phyloP scores from a whole-genome alignment of 768 basidiomycete genomes.

The Lactifluus rugatus region DNA sequence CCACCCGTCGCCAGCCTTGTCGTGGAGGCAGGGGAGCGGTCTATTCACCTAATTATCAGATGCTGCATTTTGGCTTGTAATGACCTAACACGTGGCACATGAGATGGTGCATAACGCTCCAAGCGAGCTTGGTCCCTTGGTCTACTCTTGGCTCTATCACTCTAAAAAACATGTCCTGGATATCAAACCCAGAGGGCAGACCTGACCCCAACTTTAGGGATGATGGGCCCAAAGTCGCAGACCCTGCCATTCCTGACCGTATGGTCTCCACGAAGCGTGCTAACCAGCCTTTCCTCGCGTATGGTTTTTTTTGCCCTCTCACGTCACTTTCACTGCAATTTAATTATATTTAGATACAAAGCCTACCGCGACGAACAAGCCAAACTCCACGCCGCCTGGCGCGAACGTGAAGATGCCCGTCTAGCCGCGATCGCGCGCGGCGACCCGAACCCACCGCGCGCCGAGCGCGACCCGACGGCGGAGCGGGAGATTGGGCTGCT shows the following conservation, averaged over 20 bases:
- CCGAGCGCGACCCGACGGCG: conserved; percentile 65
- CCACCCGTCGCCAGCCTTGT: conserved; percentile 2
- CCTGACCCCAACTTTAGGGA: conserved; percentile 26
- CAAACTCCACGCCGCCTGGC: conserved; percentile 52
- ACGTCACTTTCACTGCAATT: background rate
- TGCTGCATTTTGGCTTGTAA: conserved; percentile 13
- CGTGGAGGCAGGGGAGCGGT: no score
- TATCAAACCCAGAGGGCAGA: conserved; percentile 36
- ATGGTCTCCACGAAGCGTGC: conserved; percentile 75
- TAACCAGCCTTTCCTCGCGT: conserved; percentile 80
- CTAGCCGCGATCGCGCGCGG: conserved; percentile 66
- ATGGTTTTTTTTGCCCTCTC: conserved; percentile 28
- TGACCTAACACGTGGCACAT: background rate
- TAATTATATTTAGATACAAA: conserved; percentile 40
- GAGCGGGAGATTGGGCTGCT: conserved; percentile 54
- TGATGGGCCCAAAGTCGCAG: conserved; percentile 44
- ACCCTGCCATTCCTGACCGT: conserved; percentile 55
- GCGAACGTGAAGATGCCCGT: conserved; percentile 59
- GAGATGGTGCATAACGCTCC: background rate
- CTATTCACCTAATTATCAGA: conserved; percentile 18
- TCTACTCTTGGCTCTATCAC: background rate
- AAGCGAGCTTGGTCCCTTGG: background rate
- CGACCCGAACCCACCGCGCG: conserved; percentile 54
- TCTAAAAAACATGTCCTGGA: conserved; percentile 59
- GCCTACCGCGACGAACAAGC: conserved; percentile 56